Percentiles rank a stretch among this genome's conserved stretches.
Conservation (phyloP, 2,329 filamentous ascomycete species). For the Fusarium austroafricanum region DNA sequence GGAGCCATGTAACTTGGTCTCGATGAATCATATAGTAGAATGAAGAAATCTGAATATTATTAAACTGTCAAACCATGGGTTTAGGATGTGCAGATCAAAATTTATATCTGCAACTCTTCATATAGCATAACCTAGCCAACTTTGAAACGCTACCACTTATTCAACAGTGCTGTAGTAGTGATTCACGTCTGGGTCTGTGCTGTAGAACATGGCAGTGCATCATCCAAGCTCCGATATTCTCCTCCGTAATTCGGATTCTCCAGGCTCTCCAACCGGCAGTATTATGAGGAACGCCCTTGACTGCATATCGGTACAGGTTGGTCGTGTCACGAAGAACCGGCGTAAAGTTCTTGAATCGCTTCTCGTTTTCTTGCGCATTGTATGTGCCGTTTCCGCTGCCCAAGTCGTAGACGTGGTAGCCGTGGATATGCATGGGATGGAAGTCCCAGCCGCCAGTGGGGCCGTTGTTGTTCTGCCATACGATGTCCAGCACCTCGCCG, state of each 20-base stretch:
- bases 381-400: slow-evolving; percentile 29
- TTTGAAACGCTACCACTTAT: background rate
- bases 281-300: slow-evolving; percentile 53
- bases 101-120: background rate
- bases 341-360: slow-evolving; percentile 20
- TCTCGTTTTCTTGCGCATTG: slow-evolving; percentile 13
- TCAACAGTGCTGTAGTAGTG: slow-evolving; percentile 11
- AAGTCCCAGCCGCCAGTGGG: slow-evolving; percentile 46
- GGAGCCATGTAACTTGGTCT: no score
- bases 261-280: slow-evolving; percentile 70
- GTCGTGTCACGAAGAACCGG: slow-evolving; percentile 25
- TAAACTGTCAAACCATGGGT: no score
- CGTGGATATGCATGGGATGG: slow-evolving; percentile 29
- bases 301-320: slow-evolving; percentile 65
- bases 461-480: slow-evolving; percentile 57
- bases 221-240: slow-evolving; percentile 70
- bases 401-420: slow-evolving; percentile 25
- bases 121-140: background rate
- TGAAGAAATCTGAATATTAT: no score
- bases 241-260: slow-evolving; percentile 58
- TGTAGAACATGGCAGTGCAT: slow-evolving; percentile 69
- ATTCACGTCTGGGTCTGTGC: slow-evolving; percentile 10
- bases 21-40: no score
- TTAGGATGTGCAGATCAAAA: no score
- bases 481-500: slow-evolving; percentile 67